Evolutionary conservation across 1,139 yeast species (phyloP).

Genomic region (Arxiozyma heterogenica): DNA sequence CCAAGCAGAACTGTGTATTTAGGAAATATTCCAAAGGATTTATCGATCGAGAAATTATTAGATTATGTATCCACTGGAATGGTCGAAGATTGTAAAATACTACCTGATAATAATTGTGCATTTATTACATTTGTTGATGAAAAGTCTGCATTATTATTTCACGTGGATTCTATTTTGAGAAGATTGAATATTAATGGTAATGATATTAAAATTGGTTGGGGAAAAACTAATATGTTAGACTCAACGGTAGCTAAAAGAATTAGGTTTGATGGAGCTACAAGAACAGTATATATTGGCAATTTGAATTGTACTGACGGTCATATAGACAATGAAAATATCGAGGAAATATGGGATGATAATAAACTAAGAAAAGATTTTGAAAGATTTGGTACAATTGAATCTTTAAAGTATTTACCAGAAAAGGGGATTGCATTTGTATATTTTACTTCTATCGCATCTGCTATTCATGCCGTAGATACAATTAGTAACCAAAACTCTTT

Average conservation of each 20-base stretch:
- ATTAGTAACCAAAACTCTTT: slow-evolving; percentile 47
- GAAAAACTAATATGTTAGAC: slow-evolving; percentile 56
- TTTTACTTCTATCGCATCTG: slow-evolving; percentile 73
- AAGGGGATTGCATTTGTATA: slow-evolving; percentile 82
- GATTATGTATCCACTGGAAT: slow-evolving; percentile 90
- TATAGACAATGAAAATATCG: slow-evolving; percentile 10
- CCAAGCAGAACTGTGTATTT: slow-evolving; percentile 83
- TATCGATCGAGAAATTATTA: slow-evolving; percentile 71
- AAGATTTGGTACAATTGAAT: slow-evolving; percentile 75
- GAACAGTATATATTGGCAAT: slow-evolving; percentile 80
- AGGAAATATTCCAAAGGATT: slow-evolving; percentile 79
- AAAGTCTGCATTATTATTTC: slow-evolving; percentile 46
- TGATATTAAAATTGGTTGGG: slow-evolving; percentile 69
- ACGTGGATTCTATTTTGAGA: slow-evolving; percentile 48
- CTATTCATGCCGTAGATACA: slow-evolving; percentile 72
- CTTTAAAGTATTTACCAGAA: slow-evolving; percentile 62
- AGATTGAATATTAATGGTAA: slow-evolving; percentile 43
- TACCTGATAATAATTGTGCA: slow-evolving; percentile 48
- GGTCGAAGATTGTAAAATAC: slow-evolving; percentile 56
- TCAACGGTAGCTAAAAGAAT: slow-evolving; percentile 67
- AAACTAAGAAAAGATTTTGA: slow-evolving; percentile 57
- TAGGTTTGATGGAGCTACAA: slow-evolving; percentile 79
- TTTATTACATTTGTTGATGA: slow-evolving; percentile 47
- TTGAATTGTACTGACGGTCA: slow-evolving; percentile 28
- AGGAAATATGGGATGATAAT: slow-evolving; percentile 13